Conservation (phyloP, 768 basidiomycete genomes). For the Boletus subcaerulescens region DNA sequence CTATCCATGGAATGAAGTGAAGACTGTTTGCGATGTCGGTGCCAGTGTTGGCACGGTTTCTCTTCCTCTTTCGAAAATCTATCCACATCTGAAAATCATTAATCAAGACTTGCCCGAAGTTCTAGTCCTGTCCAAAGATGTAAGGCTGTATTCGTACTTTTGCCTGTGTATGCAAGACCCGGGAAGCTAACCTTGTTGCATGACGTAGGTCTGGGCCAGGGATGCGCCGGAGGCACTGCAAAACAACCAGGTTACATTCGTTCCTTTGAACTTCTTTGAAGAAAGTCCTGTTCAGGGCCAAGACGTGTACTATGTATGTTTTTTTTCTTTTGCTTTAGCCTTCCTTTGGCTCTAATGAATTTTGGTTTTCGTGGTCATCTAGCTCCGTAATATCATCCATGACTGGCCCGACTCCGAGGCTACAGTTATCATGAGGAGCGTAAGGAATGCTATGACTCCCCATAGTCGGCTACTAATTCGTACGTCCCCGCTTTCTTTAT, state of each 20-base stretch:
- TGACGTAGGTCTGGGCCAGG: constrained; percentile 14
- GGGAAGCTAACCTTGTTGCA: no score
- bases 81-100: constrained; percentile 26
- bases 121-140: constrained; percentile 19
- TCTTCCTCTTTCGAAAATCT: constrained; percentile 22
- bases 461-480: constrained; percentile 34
- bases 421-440: constrained; percentile 28
- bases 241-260: constrained; percentile 11
- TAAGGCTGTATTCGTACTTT: background rate
- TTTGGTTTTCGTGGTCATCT: background rate
- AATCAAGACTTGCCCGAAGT: constrained; percentile 32
- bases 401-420: constrained; percentile 38
- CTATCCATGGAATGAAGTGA: constrained; percentile 24
- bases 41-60: constrained; percentile 31
- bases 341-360: background rate
- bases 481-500: constrained; percentile 11
- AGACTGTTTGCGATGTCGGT: constrained; percentile 29
- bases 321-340: background rate
- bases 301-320: constrained; percentile 27
- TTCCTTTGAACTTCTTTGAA: constrained; percentile 23
- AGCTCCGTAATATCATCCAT: constrained; percentile 32
- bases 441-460: constrained; percentile 28
- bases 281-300: constrained; percentile 10
- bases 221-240: constrained; percentile 18
- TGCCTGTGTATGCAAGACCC: background rate